A percentile compares a stretch with the other conserved stretches of the same genome.
Conservation (phyloP, 176 grass and related monocot genomes). For the Juncus effusus region DNA sequence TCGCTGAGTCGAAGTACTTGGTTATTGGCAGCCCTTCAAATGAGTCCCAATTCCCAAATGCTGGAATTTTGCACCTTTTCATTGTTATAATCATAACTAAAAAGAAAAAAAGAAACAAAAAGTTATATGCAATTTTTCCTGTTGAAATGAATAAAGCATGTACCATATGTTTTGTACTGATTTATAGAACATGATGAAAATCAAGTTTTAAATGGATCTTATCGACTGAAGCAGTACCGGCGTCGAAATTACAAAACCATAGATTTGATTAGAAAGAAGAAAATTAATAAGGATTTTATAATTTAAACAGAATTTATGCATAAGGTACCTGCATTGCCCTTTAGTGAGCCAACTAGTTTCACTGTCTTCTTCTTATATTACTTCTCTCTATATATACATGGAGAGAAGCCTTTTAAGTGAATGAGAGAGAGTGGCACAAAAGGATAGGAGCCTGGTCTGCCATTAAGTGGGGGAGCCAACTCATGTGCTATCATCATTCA, state of each 20-base stretch:
- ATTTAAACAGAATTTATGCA: neutral
- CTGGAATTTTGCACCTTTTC: slow-evolving; percentile 19
- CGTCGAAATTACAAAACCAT: too few species aligned
- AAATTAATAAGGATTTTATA: too few species aligned
- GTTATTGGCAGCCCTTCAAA: slow-evolving; percentile 16
- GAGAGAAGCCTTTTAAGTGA: neutral
- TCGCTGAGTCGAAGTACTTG: slow-evolving; percentile 11
- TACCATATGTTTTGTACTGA: too few species aligned
- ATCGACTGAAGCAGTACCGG: too few species aligned
- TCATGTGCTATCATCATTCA: slow-evolving; percentile 9
- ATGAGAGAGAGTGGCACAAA: too few species aligned
- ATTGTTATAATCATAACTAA: neutral
- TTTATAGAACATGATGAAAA: too few species aligned
- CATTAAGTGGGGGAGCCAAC: slow-evolving; percentile 2
- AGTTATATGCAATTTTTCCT: too few species aligned
- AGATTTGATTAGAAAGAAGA: too few species aligned
- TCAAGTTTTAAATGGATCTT: too few species aligned
- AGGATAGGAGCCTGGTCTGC: slow-evolving; percentile 1
- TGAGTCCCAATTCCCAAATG: slow-evolving; percentile 25
- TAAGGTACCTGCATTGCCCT: slow-evolving; percentile 13
- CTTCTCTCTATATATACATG: slow-evolving; percentile 7
- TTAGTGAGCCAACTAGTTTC: neutral
- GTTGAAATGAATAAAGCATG: too few species aligned
- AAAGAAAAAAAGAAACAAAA: too few species aligned
- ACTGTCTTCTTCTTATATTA: too few species aligned